Evolutionary conservation across 805 yeast species (phyloP).

Genomic region (Hermanozyma aechmeae): DNA sequence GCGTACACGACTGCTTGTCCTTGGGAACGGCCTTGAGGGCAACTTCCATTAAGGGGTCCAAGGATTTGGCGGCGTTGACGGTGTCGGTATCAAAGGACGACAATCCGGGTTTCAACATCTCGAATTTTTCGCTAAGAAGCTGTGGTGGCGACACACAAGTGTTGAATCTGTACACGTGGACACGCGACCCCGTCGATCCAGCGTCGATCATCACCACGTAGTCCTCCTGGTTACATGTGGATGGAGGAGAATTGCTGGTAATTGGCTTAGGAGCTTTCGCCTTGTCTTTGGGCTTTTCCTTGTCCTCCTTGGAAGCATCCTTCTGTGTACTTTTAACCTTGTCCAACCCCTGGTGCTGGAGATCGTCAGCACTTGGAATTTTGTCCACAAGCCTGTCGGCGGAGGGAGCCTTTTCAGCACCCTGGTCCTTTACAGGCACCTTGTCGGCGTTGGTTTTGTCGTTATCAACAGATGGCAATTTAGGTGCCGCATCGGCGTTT

Average conservation of each 20-base stretch:
- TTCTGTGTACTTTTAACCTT: slow-evolving; percentile 7
- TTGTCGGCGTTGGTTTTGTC: not conserved
- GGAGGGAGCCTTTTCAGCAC: slow-evolving; percentile 3
- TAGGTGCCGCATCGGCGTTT: not conserved
- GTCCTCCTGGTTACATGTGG: slow-evolving; percentile 36
- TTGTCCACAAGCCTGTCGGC: slow-evolving; percentile 4
- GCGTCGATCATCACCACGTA: slow-evolving; percentile 95
- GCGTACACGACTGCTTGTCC: slow-evolving; percentile 69
- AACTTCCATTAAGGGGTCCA: slow-evolving; percentile 68
- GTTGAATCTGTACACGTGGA: slow-evolving; percentile 88
- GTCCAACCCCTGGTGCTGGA: slow-evolving; percentile 1
- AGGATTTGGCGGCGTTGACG: slow-evolving; percentile 78
- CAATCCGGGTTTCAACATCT: slow-evolving; percentile 89
- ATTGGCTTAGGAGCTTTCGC: slow-evolving; percentile 1
- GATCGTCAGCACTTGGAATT: slow-evolving; percentile 1
- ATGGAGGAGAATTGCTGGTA: too few relatives aligned
- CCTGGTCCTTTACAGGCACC: not conserved
- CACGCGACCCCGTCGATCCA: slow-evolving; percentile 94
- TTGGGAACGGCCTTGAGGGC: slow-evolving; percentile 77
- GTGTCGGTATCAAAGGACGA: slow-evolving; percentile 78
- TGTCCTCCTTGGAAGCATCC: not conserved
- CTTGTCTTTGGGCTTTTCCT: slow-evolving; percentile 3
- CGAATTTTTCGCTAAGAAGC: slow-evolving; percentile 69
- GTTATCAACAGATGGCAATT: not conserved
- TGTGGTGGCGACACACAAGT: slow-evolving; percentile 79